Evolutionary conservation across 1,284 basidiomycete species (phyloP).

Genomic region (Phylloboletellus chloephorus): DNA sequence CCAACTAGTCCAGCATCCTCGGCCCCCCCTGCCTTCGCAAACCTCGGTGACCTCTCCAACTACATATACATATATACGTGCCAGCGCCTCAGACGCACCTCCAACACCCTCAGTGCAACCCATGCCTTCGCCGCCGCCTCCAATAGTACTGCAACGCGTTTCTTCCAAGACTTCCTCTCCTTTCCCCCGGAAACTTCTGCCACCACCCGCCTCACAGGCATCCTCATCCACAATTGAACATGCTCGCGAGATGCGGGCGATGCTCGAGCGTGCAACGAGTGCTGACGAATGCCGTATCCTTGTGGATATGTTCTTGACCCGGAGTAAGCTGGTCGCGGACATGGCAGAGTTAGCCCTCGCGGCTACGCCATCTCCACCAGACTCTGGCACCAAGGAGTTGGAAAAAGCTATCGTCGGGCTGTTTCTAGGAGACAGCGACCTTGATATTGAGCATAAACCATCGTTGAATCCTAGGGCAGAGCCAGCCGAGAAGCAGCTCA

Average conservation of each 20-base stretch:
- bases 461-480: conserved; percentile 4
- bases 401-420: conserved; percentile 46
- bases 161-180: conserved; percentile 18
- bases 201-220: conserved; percentile 4
- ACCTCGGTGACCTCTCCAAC: conserved; percentile 6
- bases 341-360: conserved; percentile 9
- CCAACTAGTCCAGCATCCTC: conserved; percentile 5
- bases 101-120: conserved; percentile 3
- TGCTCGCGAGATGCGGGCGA: conserved; percentile 60
- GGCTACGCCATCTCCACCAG: conserved; percentile 8
- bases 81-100: conserved; percentile 2
- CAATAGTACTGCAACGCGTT: conserved; percentile 7
- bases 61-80: conserved; percentile 1
- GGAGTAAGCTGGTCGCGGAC: conserved; percentile 40
- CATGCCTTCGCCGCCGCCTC: conserved; percentile 3
- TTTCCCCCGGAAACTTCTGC: conserved; percentile 9
- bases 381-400: conserved; percentile 10
- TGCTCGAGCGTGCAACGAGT: conserved; percentile 66
- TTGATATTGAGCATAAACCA: background rate
- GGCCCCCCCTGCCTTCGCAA: conserved; percentile 3
- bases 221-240: conserved; percentile 33
- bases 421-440: conserved; percentile 40
- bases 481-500: conserved; percentile 1
- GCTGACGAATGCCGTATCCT: conserved; percentile 82
- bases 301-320: conserved; percentile 73